Evolutionary conservation across 1,284 basidiomycete species (phyloP).

Genomic region (Leccinum cinnamomeum): DNA sequence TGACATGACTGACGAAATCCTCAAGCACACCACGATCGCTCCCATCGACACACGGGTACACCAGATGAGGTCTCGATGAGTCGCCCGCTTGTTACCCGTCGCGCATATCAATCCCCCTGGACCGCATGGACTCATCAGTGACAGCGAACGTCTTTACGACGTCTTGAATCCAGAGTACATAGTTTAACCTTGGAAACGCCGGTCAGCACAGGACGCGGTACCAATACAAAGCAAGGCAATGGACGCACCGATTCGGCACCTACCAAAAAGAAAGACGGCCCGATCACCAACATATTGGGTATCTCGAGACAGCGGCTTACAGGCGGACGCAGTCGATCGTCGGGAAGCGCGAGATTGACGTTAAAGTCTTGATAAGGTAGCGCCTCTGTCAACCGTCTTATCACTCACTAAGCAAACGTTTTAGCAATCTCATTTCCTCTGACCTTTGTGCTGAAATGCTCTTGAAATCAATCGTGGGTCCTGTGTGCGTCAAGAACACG

Average conservation of each 20-base stretch:
- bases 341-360: conserved; percentile 60
- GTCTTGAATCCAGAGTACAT: no score
- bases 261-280: no score
- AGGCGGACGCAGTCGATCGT: conserved; percentile 82
- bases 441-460: conserved; percentile 69
- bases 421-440: conserved; percentile 4
- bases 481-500: conserved; percentile 35
- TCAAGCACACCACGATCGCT: conserved; percentile 61
- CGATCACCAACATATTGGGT: background rate
- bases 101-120: no score
- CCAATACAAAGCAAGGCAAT: no score
- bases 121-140: no score
- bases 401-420: conserved; percentile 13
- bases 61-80: conserved; percentile 2
- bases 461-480: conserved; percentile 69
- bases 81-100: no score
- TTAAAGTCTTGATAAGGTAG: conserved; percentile 77
- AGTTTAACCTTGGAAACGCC: no score
- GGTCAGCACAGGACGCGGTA: no score
- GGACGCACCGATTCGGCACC: no score
- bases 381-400: conserved; percentile 73
- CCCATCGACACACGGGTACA: conserved; percentile 67
- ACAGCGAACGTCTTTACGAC: conserved; percentile 21
- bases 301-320: conserved; percentile 43
- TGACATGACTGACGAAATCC: conserved; percentile 64